Conservation (phyloP, 345 rosid genomes). For the Populus alba region DNA sequence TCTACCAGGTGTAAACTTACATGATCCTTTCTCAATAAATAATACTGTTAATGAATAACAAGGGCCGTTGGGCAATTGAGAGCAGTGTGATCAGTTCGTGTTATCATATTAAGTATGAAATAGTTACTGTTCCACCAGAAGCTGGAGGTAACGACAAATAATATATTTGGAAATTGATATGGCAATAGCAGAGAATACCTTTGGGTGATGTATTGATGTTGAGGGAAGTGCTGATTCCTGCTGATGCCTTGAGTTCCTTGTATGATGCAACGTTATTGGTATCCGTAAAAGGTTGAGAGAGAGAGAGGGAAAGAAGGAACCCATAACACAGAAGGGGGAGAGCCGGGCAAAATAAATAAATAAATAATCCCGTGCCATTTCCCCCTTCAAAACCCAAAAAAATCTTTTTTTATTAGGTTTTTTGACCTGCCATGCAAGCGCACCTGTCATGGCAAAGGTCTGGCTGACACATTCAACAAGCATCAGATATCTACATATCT, state of each 20-base stretch:
- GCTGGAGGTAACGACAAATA: not conserved
- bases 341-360: slow-evolving; percentile 32
- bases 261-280: not conserved
- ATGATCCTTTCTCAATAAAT: not conserved
- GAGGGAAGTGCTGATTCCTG: not conserved
- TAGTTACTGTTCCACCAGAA: not conserved
- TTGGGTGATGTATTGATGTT: not conserved
- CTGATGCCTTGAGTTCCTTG: not conserved
- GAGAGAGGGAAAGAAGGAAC: not conserved
- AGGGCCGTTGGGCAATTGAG: not conserved
- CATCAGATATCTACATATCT: not conserved
- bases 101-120: not conserved
- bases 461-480: slow-evolving; percentile 20
- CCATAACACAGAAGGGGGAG: slow-evolving; percentile 25
- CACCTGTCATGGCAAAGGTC: slow-evolving; percentile 96
- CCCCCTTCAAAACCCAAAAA: slow-evolving; percentile 26
- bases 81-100: not conserved
- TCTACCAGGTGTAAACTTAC: not conserved
- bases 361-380: slow-evolving; percentile 35
- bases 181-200: not conserved
- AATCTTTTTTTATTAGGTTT: slow-evolving; percentile 16
- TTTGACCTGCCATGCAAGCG: slow-evolving; percentile 92
- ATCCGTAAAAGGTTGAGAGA: not conserved
- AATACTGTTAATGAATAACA: not conserved
- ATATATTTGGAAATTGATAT: not conserved